Percentiles rank a stretch among this genome's conserved stretches.
Evolutionary conservation across 192 early-diverging fungal genomes (phyloP).

Genomic region (Entomortierella beljakovae): DNA sequence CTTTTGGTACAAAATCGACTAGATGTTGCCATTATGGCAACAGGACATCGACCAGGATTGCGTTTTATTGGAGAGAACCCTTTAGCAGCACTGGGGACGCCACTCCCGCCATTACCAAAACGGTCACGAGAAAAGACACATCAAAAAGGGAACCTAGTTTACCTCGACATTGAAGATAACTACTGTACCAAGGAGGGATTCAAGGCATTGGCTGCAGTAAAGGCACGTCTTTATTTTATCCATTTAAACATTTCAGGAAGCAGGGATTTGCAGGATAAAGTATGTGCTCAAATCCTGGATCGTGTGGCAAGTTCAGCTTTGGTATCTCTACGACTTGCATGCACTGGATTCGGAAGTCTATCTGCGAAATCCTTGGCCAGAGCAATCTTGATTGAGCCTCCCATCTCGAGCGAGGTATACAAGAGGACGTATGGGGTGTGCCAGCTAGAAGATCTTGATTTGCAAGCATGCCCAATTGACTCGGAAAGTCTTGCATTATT

Average conservation of each 20-base stretch:
- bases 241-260: conserved; percentile 41
- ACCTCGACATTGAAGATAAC: conserved; percentile 48
- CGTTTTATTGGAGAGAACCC: conserved; percentile 7
- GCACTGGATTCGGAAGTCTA: conserved; percentile 36
- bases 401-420: neutral
- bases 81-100: neutral
- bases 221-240: conserved; percentile 25
- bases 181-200: conserved; percentile 37
- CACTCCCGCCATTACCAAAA: neutral
- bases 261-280: conserved; percentile 17
- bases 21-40: conserved; percentile 31
- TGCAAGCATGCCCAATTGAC: conserved; percentile 37
- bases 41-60: conserved; percentile 36
- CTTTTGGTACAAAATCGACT: conserved; percentile 40
- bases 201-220: conserved; percentile 21
- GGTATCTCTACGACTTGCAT: conserved; percentile 22
- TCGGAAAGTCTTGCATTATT: conserved; percentile 18
- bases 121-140: conserved; percentile 26
- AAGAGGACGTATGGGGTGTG: neutral
- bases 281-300: conserved; percentile 34
- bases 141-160: conserved; percentile 21
- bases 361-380: conserved; percentile 24
- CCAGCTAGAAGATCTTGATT: conserved; percentile 35
- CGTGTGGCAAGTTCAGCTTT: conserved; percentile 23
- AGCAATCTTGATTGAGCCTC: neutral